Evolutionary conservation across 495 filamentous ascomycete species (phyloP), one percentile per base, ranked within the genome.

Genomic region (Aspergillus sclerotioniger): DNA sequence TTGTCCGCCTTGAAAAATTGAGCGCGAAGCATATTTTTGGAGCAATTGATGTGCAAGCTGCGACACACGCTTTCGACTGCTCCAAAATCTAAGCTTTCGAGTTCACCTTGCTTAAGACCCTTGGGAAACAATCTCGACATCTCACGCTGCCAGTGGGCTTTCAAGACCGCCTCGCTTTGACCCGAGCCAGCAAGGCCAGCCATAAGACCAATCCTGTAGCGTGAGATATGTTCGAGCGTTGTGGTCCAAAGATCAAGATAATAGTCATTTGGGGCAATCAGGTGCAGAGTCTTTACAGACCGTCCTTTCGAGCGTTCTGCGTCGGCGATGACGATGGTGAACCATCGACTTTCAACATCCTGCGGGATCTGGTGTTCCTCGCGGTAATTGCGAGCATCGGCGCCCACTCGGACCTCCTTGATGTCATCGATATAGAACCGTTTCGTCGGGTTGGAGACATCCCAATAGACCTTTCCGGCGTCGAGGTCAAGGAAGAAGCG

Each of bases 371-470:
- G 80, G 63, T 88, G 88, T 65, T 96, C 92, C 67, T 96, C 88
- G 10, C 90, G 87, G 62, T 96, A 96, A 61, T 95, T 92, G 46
- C 86, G 81, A 33, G 92, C 91, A 67, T 96, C 90, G n/a, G 84
- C 79, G 35, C 90, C 93, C 35, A 86, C 82, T 52, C 91, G 86
- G 44, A 98, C 90, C 59, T 96, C 90, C 62, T 87, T 87, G 64
- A 98, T 92, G 66, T 98, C 91, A 61, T 98, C 94, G 56, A 98
- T 87, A 67, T 95, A 95, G 62, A 98, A 89, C 16, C 82, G 83
- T 60, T 96, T 97, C 1, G 85, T 81, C 0, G 87, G 83, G 51
- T 89, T 89, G 4, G 82, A 85, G 15, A 83, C 82, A 71, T 95
- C 87, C 94, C 94, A 98, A 32, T 79, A 86, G 33, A 98, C 89